A percentile compares a stretch with the other conserved stretches of the same genome.
These are phyloP conservation scores for Fraxinus floribunda DNA, from an alignment of 305 asterid genomes.

Conservation along the genomic window DNA sequence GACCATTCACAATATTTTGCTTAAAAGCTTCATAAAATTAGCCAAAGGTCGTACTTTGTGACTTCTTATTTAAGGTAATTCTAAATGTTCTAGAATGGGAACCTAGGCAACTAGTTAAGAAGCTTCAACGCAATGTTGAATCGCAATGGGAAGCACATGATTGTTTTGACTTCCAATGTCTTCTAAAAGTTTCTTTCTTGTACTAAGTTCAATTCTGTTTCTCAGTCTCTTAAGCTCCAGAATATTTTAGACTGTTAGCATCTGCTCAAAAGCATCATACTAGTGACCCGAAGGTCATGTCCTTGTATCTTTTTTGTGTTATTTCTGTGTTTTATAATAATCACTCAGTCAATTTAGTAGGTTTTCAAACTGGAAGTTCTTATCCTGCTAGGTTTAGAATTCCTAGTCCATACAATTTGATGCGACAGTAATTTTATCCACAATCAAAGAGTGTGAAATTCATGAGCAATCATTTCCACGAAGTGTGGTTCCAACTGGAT, in stretches of 20 bases:
- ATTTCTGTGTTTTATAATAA: background rate
- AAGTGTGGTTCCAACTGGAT: background rate
- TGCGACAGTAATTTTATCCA: background rate
- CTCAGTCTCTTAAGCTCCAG: background rate
- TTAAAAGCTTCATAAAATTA: background rate
- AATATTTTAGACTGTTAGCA: background rate
- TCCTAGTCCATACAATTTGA: background rate
- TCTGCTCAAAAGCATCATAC: background rate
- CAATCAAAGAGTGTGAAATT: background rate
- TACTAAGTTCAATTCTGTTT: background rate
- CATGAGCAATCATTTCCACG: background rate
- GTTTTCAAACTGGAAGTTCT: background rate
- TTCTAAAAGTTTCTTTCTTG: background rate
- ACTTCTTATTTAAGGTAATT: background rate
- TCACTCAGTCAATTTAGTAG: background rate
- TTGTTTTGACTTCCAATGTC: background rate
- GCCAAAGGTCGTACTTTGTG: background rate
- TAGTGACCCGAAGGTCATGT: background rate
- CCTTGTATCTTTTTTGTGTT: background rate
- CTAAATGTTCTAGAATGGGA: slow-evolving; percentile 4
- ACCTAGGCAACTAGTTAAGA: background rate
- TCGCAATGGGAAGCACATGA: background rate
- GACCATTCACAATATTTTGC: background rate
- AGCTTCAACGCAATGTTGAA: background rate
- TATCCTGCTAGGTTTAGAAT: background rate